Percentiles rank a stretch among this genome's conserved stretches.
These are phyloP conservation scores for Parachlorella kessleri DNA, from an alignment of 139 green algal genomes.

Conservation along the genomic window DNA sequence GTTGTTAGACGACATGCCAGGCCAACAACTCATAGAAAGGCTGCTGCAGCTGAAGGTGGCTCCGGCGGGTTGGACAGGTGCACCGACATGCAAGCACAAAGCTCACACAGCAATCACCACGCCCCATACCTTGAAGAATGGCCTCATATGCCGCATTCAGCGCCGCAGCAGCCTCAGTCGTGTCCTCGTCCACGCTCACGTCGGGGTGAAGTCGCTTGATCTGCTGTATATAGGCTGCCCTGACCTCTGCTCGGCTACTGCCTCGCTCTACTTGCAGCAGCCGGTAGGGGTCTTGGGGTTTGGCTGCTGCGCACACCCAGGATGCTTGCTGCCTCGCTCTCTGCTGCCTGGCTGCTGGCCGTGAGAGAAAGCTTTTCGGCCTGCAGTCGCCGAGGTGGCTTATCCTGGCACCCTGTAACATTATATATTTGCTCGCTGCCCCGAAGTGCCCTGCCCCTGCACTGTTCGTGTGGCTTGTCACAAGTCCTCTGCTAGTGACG, in stretches of 20 bases:
- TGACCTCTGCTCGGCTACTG: conserved; percentile 31
- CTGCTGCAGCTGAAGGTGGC: too few species aligned
- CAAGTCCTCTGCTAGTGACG: too few species aligned
- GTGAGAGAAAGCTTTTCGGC: background rate
- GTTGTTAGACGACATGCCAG: too few species aligned
- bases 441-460: background rate
- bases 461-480: background rate
- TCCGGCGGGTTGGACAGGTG: too few species aligned
- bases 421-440: background rate
- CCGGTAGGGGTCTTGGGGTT: conserved; percentile 23
- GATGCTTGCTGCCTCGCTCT: too few species aligned
- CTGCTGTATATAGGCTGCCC: conserved; percentile 49
- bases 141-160: conserved; percentile 51
- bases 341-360: background rate
- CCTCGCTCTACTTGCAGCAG: conserved; percentile 29
- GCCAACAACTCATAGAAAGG: too few species aligned
- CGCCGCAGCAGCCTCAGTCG: conserved; percentile 31
- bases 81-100: too few species aligned
- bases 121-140: conserved; percentile 17
- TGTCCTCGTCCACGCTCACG: conserved; percentile 45
- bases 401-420: background rate
- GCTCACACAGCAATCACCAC: background rate
- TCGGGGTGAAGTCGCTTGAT: conserved; percentile 67
- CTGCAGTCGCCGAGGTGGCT: too few species aligned
- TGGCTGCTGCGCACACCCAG: too few species aligned